Evolutionary conservation across 2,329 filamentous ascomycete genomes (phyloP).

Genomic region (Neonectria magnoliae): DNA sequence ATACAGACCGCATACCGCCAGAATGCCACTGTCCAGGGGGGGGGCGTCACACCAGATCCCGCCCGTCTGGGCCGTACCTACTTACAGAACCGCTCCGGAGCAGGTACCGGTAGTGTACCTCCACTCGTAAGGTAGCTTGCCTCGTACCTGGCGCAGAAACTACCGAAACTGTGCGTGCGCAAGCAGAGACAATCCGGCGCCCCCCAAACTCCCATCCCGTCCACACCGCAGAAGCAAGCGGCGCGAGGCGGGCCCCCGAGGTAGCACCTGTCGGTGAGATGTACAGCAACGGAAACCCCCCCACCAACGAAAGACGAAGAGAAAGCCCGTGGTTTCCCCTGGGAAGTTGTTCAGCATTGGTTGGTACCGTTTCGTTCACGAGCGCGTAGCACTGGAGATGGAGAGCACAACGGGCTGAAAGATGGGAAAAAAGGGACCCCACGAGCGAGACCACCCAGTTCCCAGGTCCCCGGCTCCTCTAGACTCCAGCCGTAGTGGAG

Average conservation of each 20-base stretch:
- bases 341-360: neutral
- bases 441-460: neutral
- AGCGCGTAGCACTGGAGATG: neutral
- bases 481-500: neutral
- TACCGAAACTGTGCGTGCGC: neutral
- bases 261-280: neutral
- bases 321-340: neutral
- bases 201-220: neutral
- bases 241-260: neutral
- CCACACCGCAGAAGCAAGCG: neutral
- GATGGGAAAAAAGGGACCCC: neutral
- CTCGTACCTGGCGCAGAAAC: conserved; percentile 1
- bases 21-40: conserved; percentile 23
- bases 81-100: conserved; percentile 28
- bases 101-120: too few species aligned
- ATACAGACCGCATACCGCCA: conserved; percentile 22
- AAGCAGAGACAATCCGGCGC: neutral
- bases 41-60: conserved; percentile 40
- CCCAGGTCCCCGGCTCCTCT: conserved; percentile 1
- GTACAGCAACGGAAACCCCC: neutral
- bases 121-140: neutral
- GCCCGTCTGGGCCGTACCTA: conserved; percentile 43
- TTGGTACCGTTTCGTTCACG: neutral
- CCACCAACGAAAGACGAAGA: neutral
- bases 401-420: neutral